Conservation (phyloP, 176 grass and related monocot genomes). For the Phoenix roebelenii region DNA sequence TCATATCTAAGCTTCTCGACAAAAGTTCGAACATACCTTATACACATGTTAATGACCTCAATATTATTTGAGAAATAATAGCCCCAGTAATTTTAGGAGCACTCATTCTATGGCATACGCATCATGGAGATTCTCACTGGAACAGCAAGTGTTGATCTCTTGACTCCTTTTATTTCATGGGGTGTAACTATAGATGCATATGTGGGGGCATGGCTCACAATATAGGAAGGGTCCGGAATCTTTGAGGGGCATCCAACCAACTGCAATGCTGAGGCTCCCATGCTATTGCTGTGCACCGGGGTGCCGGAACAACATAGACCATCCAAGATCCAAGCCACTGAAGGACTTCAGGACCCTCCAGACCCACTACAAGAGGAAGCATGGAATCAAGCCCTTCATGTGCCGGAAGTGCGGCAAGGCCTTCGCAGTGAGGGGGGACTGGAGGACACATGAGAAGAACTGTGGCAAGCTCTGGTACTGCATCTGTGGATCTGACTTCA, state of each 20-base stretch:
- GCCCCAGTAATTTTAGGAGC: too few species aligned
- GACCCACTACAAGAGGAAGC: conserved; percentile 5
- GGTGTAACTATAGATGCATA: conserved; percentile 7
- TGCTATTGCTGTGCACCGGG: conserved; percentile 3
- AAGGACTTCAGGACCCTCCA: conserved; percentile 8
- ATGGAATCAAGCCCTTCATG: conserved; percentile 7
- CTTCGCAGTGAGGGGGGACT: conserved; percentile 1
- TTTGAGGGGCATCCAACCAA: conserved; percentile 1
- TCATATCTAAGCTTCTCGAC: too few species aligned
- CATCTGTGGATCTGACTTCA: conserved; percentile 4
- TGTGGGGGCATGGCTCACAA: conserved; percentile 8
- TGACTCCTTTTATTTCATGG: background rate
- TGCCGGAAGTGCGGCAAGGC: conserved; percentile 8
- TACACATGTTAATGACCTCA: too few species aligned
- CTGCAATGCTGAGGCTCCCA: conserved; percentile 3
- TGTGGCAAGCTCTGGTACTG: conserved; percentile 8
- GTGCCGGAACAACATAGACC: conserved; percentile 5
- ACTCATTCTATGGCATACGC: too few species aligned
- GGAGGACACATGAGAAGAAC: conserved; percentile 7
- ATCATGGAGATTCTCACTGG: too few species aligned
- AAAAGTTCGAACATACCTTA: too few species aligned
- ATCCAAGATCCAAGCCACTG: background rate
- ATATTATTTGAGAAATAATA: too few species aligned
- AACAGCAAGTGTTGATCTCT: background rate
- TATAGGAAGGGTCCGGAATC: conserved; percentile 2